A percentile compares a stretch with the other conserved stretches of the same genome.
Evolutionary conservation across 495 filamentous ascomycete genomes (phyloP).

Genomic region (Podospora anserina): DNA sequence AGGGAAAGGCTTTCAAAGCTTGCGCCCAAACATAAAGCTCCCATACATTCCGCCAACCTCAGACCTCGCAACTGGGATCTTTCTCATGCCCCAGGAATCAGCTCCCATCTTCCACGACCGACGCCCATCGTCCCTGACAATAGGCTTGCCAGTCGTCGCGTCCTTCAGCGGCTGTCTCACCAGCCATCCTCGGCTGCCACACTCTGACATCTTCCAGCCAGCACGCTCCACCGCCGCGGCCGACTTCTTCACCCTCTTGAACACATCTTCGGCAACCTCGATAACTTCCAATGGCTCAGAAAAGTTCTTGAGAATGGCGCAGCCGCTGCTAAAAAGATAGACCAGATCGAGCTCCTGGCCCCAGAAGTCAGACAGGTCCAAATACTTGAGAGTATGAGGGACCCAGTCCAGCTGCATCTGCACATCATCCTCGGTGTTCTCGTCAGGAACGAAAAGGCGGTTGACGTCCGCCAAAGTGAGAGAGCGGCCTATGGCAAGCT

Average conservation of each 20-base stretch:
- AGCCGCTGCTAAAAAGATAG: slow-evolving; percentile 58
- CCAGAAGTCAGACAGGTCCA: slow-evolving; percentile 66
- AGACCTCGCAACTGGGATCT: slow-evolving; percentile 71
- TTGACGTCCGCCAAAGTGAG: slow-evolving; percentile 65
- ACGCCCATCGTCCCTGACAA: slow-evolving; percentile 44
- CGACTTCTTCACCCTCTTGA: slow-evolving; percentile 56
- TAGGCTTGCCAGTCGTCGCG: slow-evolving; percentile 13
- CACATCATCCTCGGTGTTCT: slow-evolving; percentile 31
- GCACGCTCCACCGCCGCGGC: slow-evolving; percentile 37
- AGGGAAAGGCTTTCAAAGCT: slow-evolving; percentile 34
- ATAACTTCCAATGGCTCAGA: slow-evolving; percentile 76
- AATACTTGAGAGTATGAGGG: slow-evolving; percentile 67
- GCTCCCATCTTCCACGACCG: slow-evolving; percentile 86
- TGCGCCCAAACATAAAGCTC: slow-evolving; percentile 71
- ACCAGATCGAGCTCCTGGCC: slow-evolving; percentile 57
- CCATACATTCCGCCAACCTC: slow-evolving; percentile 86
- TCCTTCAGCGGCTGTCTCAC: slow-evolving; percentile 51
- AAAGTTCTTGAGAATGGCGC: slow-evolving; percentile 56
- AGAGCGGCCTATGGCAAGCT: slow-evolving; percentile 70
- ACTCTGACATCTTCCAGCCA: slow-evolving; percentile 68
- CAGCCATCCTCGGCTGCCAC: slow-evolving; percentile 63
- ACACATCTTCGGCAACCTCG: slow-evolving; percentile 71
- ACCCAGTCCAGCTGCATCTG: slow-evolving; percentile 47
- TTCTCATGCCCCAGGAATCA: slow-evolving; percentile 83
- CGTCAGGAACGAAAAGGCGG: slow-evolving; percentile 49